These are phyloP conservation scores for Phytophthora citricola DNA, from an alignment of 352 stramenopile genomes.

Conservation along the genomic window DNA sequence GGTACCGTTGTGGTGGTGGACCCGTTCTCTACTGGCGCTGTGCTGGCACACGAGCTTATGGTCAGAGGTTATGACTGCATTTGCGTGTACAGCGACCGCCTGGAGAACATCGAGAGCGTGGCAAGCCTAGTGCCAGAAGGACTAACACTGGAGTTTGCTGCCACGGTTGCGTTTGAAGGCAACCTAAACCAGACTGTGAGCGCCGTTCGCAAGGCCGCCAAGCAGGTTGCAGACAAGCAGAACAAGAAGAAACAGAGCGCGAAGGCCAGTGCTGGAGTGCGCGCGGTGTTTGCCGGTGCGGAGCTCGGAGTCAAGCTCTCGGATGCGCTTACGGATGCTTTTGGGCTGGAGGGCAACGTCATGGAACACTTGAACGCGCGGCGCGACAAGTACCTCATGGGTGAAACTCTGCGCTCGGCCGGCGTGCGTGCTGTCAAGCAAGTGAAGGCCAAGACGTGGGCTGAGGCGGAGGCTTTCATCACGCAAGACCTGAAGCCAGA, in stretches of 20 bases:
- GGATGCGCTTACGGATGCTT: constrained; percentile 86
- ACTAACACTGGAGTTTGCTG: constrained; percentile 78
- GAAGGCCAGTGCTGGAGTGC: constrained; percentile 44
- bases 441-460: constrained; percentile 81
- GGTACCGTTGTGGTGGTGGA: constrained; percentile 94
- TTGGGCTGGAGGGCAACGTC: constrained; percentile 88
- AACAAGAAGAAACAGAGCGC: constrained; percentile 43
- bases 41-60: constrained; percentile 93
- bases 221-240: constrained; percentile 52
- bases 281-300: constrained; percentile 90
- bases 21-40: constrained; percentile 95
- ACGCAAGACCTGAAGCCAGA: constrained; percentile 61
- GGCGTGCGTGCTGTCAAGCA: constrained; percentile 93
- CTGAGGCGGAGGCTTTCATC: constrained; percentile 78
- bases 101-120: constrained; percentile 86
- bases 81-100: constrained; percentile 85
- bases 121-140: constrained; percentile 81
- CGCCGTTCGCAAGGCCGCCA: constrained; percentile 46
- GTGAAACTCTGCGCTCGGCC: constrained; percentile 77
- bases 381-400: constrained; percentile 90
- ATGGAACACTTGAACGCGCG: constrained; percentile 74
- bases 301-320: constrained; percentile 94
- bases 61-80: constrained; percentile 91
- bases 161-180: constrained; percentile 76
- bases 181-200: constrained; percentile 53